Percentiles rank a stretch among this genome's conserved stretches.
Conservation (phyloP, 306 rosid genomes). For the Neltuma alba region DNA sequence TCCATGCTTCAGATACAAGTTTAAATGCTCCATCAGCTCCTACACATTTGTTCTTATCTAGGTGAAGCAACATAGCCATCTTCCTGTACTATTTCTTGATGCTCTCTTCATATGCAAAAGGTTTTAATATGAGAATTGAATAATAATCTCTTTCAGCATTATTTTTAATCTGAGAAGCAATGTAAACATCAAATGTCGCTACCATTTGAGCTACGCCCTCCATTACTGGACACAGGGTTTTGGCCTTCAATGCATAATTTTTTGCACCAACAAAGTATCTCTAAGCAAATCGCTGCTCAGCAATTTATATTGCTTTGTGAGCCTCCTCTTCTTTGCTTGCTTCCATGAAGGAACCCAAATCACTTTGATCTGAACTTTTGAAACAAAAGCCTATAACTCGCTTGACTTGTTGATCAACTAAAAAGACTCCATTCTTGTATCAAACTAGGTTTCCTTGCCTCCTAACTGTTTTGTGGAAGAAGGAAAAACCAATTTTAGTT, state of each 20-base stretch:
- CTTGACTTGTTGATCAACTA: conserved; percentile 31
- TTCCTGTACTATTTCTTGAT: conserved; percentile 67
- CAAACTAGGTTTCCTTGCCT: conserved; percentile 48
- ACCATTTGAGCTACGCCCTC: conserved; percentile 71
- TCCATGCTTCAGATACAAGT: conserved; percentile 75
- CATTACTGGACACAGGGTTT: conserved; percentile 54
- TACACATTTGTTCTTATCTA: conserved; percentile 69
- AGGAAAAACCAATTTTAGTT: background rate
- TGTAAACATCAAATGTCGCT: conserved; percentile 67
- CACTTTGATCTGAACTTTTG: conserved; percentile 33
- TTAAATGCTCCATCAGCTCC: conserved; percentile 82
- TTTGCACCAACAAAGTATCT: conserved; percentile 57
- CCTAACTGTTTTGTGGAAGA: conserved; percentile 31
- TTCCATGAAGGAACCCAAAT: conserved; percentile 56
- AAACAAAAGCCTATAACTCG: conserved; percentile 39
- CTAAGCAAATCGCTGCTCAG: conserved; percentile 64
- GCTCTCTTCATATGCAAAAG: conserved; percentile 59
- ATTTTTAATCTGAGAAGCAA: conserved; percentile 57
- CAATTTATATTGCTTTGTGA: conserved; percentile 55
- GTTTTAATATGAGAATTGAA: conserved; percentile 63
- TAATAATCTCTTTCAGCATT: conserved; percentile 66
- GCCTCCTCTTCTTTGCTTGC: conserved; percentile 56
- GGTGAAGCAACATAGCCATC: conserved; percentile 78
- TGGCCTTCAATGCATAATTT: conserved; percentile 60
- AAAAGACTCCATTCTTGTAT: conserved; percentile 46